These are phyloP conservation scores for Clarireedia homoeocarpa DNA, from an alignment of 2,329 filamentous ascomycete species.

Conservation along the genomic window DNA sequence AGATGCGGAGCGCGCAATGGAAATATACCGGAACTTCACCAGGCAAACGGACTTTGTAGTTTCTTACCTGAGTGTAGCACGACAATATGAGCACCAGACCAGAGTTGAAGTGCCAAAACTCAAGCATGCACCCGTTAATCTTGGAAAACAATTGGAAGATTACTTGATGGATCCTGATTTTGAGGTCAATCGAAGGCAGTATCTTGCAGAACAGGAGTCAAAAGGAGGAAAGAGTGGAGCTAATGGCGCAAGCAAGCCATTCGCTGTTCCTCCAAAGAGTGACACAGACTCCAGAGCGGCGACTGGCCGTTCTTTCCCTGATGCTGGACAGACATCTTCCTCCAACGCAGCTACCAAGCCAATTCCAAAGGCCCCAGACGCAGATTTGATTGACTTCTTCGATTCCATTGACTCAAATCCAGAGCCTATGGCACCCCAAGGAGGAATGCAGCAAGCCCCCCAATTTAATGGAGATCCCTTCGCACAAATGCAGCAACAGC, in stretches of 20 bases:
- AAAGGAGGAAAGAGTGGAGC: constrained; percentile 30
- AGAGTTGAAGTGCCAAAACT: constrained; percentile 91
- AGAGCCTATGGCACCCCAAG: constrained; percentile 53
- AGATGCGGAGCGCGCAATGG: constrained; percentile 85
- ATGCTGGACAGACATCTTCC: constrained; percentile 24
- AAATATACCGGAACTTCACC: constrained; percentile 87
- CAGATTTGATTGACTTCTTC: constrained; percentile 89
- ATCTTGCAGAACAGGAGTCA: constrained; percentile 77
- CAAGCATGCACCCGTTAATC: constrained; percentile 90
- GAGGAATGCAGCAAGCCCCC: constrained; percentile 29
- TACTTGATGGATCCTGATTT: constrained; percentile 94
- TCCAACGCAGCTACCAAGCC: constrained; percentile 36
- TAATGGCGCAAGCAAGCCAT: constrained; percentile 36
- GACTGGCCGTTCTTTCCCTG: constrained; percentile 24
- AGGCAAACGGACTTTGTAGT: constrained; percentile 90
- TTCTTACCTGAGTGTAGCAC: constrained; percentile 76
- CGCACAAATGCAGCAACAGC: constrained; percentile 30
- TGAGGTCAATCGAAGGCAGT: constrained; percentile 86
- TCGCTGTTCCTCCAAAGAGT: constrained; percentile 33
- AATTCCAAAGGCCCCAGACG: constrained; percentile 53
- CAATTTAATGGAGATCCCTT: constrained; percentile 26
- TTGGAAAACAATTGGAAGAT: constrained; percentile 84
- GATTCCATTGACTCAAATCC: constrained; percentile 88
- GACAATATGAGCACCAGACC: constrained; percentile 87
- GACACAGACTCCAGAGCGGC: constrained; percentile 25